Base-by-base conservation (phyloP, 2,329 filamentous ascomycete species). In the Cryphonectria radicalis region DNA sequence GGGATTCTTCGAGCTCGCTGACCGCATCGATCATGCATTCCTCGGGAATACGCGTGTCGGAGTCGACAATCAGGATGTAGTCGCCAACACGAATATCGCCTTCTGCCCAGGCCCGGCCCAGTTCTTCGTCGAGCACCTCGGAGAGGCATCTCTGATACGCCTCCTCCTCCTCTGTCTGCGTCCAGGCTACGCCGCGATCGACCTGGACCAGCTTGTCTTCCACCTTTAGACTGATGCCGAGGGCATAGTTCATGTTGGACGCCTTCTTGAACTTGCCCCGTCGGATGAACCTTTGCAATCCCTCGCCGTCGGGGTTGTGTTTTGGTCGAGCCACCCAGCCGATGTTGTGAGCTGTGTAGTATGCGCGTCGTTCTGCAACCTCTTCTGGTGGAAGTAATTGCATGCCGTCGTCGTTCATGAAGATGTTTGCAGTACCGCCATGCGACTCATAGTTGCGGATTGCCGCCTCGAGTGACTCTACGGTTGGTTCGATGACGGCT, bases 21-120 rank as follows among this genome's bases (percentile, higher is more conserved):
- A 93, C 92, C 59, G 92, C 92, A 77, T 95, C 92, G 7, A 95
- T 85, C 72, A 95, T 84, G 77, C 93, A 95, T 80, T 95, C 93
- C 55, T 86, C 82, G 1, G 93, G 93, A 2, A 94, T 92, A 80
- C 92, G 91, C 42, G 92, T 94, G 80, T 94, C 92, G 1, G 92
- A 94, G 82, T 94, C 92, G 77, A 94, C 92, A 72, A 95, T 83
- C 43, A 93, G 83, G 72, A 95, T 93, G 80, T 94, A 95, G 81
- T 97, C 93, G 70, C 94, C 94, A 32, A 97, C 85, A 67, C 93
- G 92, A 75, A 97, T 91, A 80, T 96, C 94, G 73, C 93, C 94
- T 78, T 94, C 93, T 25, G 93, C 93, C 92, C 91, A 93, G 40
- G 92, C 92, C 40, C 91, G 88, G 25, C 90, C 89, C 70, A 92